A percentile compares a stretch with the other conserved stretches of the same genome.
Evolutionary conservation across 768 basidiomycete species (phyloP).

Genomic region (Kondoa subrosea): DNA sequence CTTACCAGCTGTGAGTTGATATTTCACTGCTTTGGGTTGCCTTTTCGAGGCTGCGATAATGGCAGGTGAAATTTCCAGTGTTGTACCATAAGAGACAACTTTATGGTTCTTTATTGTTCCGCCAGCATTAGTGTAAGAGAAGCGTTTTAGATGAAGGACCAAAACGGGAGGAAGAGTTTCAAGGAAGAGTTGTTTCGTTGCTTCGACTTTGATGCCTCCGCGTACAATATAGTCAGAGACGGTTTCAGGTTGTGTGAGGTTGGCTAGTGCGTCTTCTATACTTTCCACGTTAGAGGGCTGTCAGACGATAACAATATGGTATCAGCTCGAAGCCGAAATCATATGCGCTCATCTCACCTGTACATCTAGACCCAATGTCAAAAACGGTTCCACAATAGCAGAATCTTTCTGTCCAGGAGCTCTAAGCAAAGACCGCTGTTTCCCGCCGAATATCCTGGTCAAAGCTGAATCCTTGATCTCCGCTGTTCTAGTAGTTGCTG

Average conservation of each 20-base stretch:
- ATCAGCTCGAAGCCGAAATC: not conserved
- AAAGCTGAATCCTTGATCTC: conserved; percentile 72
- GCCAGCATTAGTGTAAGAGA: conserved; percentile 51
- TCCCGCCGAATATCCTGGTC: conserved; percentile 81
- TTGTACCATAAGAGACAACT: conserved; percentile 56
- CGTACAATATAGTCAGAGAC: conserved; percentile 51
- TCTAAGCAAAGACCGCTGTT: conserved; percentile 65
- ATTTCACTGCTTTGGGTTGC: conserved; percentile 35
- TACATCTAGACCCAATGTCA: conserved; percentile 73
- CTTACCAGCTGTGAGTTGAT: conserved; percentile 31
- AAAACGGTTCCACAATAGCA: conserved; percentile 78
- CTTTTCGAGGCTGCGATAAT: conserved; percentile 42
- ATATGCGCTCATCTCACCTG: conserved; percentile 39
- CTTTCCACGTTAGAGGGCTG: conserved; percentile 58
- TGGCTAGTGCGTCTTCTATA: conserved; percentile 63
- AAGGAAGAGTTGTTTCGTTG: conserved; percentile 53
- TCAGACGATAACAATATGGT: not conserved
- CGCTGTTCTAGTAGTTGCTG: conserved; percentile 57
- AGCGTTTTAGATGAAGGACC: conserved; percentile 77
- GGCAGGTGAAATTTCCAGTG: conserved; percentile 58
- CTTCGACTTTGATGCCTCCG: conserved; percentile 50
- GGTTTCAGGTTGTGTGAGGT: conserved; percentile 59
- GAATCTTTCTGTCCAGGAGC: conserved; percentile 66
- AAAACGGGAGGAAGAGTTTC: conserved; percentile 69
- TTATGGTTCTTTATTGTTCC: conserved; percentile 78